Conservation (phyloP, 768 basidiomycete species). For the Naematelia encephala region DNA sequence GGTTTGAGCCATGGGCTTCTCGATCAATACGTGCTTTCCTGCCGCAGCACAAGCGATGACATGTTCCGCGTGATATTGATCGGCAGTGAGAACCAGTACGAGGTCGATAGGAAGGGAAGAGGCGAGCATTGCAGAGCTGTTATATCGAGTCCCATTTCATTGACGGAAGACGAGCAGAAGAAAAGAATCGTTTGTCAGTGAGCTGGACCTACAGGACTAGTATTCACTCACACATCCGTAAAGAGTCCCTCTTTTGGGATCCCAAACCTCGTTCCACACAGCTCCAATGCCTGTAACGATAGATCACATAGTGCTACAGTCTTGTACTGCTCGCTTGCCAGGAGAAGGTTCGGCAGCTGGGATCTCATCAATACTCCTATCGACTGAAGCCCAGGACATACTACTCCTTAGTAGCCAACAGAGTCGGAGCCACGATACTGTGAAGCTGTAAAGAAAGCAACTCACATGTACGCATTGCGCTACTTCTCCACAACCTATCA, state of each 20-base stretch:
- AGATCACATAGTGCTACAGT: conserved; percentile 6
- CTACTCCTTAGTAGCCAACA: no score
- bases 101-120: conserved; percentile 27
- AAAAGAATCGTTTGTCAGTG: no score
- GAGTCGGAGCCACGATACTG: no score
- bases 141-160: no score
- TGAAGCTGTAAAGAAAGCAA: neutral
- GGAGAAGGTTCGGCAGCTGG: conserved; percentile 1
- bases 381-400: neutral
- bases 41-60: conserved; percentile 25
- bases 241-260: neutral
- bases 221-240: conserved; percentile 1
- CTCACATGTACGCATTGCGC: conserved; percentile 4
- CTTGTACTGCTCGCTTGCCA: conserved; percentile 5
- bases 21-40: conserved; percentile 43
- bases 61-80: conserved; percentile 30
- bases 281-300: neutral
- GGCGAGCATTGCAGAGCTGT: conserved; percentile 26
- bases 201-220: no score
- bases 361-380: neutral
- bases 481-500: conserved; percentile 7
- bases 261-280: neutral
- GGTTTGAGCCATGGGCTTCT: conserved; percentile 44
- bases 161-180: no score
- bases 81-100: conserved; percentile 28